phyloP scores from a whole-genome alignment of 805 yeast species.

The Candida pseudofarinosa region DNA sequence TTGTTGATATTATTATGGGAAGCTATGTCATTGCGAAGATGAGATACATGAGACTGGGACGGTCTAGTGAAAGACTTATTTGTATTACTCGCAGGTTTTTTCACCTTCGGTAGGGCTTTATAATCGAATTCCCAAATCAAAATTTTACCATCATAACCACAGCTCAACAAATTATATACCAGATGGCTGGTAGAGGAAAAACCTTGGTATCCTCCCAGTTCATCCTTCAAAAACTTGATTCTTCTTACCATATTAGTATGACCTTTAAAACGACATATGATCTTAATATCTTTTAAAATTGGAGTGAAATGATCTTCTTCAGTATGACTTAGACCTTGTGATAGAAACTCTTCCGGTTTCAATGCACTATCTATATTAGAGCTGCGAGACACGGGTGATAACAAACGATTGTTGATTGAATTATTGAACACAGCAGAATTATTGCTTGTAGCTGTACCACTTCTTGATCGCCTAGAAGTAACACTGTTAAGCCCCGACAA shows the following conservation, averaged over 20 bases:
- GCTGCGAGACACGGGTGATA: conserved; percentile 15
- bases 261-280: conserved; percentile 36
- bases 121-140: conserved; percentile 44
- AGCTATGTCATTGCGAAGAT: neutral
- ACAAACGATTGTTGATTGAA: conserved; percentile 9
- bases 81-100: conserved; percentile 9
- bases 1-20: neutral
- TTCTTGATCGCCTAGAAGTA: conserved; percentile 24
- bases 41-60: conserved; percentile 2
- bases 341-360: neutral
- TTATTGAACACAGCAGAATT: conserved; percentile 20
- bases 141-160: conserved; percentile 38
- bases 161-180: conserved; percentile 30
- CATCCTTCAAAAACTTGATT: conserved; percentile 24
- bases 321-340: neutral
- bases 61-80: conserved; percentile 4
- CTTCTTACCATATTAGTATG: conserved; percentile 34
- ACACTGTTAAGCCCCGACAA: conserved; percentile 5
- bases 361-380: neutral
- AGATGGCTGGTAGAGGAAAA: conserved; percentile 7
- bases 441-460: conserved; percentile 34
- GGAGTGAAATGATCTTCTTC: neutral
- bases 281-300: conserved; percentile 31
- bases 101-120: conserved; percentile 36
- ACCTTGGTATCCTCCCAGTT: conserved; percentile 1